Evolutionary conservation across 768 basidiomycete species (phyloP).

Genomic region (Crucibulum laeve): DNA sequence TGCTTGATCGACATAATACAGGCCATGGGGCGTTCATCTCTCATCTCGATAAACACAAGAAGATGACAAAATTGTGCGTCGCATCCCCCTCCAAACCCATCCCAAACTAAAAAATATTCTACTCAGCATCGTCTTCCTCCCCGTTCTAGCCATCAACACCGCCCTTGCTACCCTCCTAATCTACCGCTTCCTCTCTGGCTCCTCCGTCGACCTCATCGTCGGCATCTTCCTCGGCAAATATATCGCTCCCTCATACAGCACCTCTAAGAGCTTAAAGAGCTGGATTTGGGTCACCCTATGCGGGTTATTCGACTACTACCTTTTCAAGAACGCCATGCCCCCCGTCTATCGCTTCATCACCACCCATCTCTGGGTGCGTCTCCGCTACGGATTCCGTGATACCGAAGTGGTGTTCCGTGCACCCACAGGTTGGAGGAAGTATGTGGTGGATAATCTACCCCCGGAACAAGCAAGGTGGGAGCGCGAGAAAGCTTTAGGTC

Average conservation of each 20-base stretch:
- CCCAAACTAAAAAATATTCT: not conserved
- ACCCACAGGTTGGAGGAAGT: constrained; percentile 4
- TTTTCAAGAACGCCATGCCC: constrained; percentile 1
- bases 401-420: constrained; percentile 8
- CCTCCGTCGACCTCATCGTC: too few relatives aligned
- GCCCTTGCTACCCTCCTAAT: not conserved
- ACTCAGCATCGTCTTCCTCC: not conserved
- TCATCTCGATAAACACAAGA: constrained; percentile 1
- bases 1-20: constrained; percentile 1
- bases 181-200: not conserved
- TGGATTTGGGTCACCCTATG: not conserved
- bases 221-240: too few relatives aligned
- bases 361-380: constrained; percentile 8
- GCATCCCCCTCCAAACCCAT: not conserved
- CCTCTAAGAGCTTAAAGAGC: too few relatives aligned
- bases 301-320: not conserved
- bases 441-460: not conserved
- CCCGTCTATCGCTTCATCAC: constrained; percentile 2
- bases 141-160: not conserved
- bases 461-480: constrained; percentile 3
- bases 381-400: constrained; percentile 7
- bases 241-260: too few relatives aligned
- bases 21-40: constrained; percentile 4
- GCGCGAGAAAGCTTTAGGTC: constrained; percentile 1
- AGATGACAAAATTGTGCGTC: not conserved